Percentiles rank a stretch among this genome's conserved stretches.
Conservation (phyloP, 306 rosid species). For the Quercus wislizeni region DNA sequence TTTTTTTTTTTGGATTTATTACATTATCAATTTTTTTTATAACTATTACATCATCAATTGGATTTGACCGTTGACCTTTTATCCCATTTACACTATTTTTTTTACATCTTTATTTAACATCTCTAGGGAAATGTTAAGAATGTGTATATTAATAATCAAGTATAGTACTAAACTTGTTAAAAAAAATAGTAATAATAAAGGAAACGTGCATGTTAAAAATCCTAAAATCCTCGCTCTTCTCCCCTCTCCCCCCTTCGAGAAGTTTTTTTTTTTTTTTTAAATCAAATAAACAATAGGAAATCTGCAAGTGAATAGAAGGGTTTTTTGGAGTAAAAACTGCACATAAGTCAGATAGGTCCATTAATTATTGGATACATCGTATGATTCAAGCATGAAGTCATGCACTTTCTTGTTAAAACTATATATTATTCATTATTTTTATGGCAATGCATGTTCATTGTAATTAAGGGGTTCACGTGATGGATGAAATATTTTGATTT, state of each 20-base stretch:
- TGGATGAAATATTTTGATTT: neutral
- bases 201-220: neutral
- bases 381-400: neutral
- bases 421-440: neutral
- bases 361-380: neutral
- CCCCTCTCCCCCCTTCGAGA: neutral
- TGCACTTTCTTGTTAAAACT: neutral
- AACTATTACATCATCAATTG: too few species aligned
- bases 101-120: too few species aligned
- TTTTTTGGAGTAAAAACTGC: neutral
- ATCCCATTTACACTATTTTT: too few species aligned
- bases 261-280: neutral
- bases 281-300: neutral
- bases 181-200: neutral
- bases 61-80: too few species aligned
- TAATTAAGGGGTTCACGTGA: neutral
- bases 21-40: too few species aligned
- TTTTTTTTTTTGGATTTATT: too few species aligned
- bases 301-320: neutral
- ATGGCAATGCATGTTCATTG: neutral
- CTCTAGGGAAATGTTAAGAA: too few species aligned
- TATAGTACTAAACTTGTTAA: neutral
- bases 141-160: neutral
- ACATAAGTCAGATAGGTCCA: neutral
- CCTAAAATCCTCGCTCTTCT: neutral